Base-by-base conservation (phyloP, 129 eudicot species). In the Oenanthe sinensis region DNA sequence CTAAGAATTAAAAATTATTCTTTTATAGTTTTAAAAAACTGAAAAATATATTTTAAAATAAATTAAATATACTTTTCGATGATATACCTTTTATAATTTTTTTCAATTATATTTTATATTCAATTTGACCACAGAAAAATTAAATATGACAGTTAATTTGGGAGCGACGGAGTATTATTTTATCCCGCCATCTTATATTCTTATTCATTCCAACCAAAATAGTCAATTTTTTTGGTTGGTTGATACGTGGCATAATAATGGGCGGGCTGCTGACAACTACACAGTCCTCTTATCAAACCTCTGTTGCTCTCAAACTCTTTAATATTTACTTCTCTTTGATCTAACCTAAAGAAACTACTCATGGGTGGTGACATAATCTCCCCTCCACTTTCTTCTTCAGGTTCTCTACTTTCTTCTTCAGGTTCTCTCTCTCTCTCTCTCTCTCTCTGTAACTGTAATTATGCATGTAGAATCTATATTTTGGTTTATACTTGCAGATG, bases 361-460 rank as follows among this genome's bases (percentile, higher is more conserved):
- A 88, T 86, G 92, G 92, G 96, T 44, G 92, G 96, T 55, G 92
- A 82, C 70, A 83, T 79, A 1, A 2, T 73, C 65, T 79, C 79
- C 37, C 70, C 49, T 46, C 40, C 47, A 8, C 14, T 24, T 43
- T 46, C 85, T 75, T 74, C 85, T 49, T 30, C 83, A 20, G 84
- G 87, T 86, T 65, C 48, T 71, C 39, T 19, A 8, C 14, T 24
- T 43, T 46, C 85, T 75, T 74, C 85, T 49, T 77, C 46, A 47
- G 19, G 12, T 7, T 60, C 52, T 55, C 69, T 76, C 80, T 17
- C 68, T 46, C 33, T 26, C 39, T 14, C 16, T n/a, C 55, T n/a
- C 85, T 74, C 69, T 82, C 36, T 28, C 81, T 19, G 81, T 85
- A 33, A 37, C 2, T 44, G n/a, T 22, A 2, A 54, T 28, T 22